A percentile compares a stretch with the other conserved stretches of the same genome.
Evolutionary conservation across 2,329 filamentous ascomycete species (phyloP).

Genomic region (Neopestalotiopsis sp.): DNA sequence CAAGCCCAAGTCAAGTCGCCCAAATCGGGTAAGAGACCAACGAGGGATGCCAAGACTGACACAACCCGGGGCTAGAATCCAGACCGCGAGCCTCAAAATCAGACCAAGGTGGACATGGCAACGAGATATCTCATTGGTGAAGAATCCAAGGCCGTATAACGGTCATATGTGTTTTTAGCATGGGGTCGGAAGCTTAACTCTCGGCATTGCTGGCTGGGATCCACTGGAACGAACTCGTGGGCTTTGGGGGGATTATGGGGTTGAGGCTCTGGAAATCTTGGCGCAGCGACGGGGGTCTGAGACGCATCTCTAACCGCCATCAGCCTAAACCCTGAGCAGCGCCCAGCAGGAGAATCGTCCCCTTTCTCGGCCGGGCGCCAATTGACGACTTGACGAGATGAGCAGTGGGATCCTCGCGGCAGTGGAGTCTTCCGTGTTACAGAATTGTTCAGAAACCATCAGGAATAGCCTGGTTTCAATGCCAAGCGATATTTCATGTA

Average conservation of each 20-base stretch:
- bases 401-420: slow-evolving; percentile 21
- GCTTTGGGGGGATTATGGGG: slow-evolving; percentile 10
- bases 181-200: slow-evolving; percentile 14
- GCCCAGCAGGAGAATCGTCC: not conserved
- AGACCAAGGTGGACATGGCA: slow-evolving; percentile 11
- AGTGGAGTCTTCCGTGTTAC: slow-evolving; percentile 30
- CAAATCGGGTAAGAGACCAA: slow-evolving; percentile 16
- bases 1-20: slow-evolving; percentile 9
- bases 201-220: not conserved
- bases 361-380: not conserved
- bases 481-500: slow-evolving; percentile 8
- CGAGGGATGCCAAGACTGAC: slow-evolving; percentile 16
- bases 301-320: slow-evolving; percentile 35
- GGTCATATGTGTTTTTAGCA: not conserved
- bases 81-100: slow-evolving; percentile 12
- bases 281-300: slow-evolving; percentile 33
- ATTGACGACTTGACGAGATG: slow-evolving; percentile 12
- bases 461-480: slow-evolving; percentile 13
- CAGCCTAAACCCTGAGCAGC: not conserved
- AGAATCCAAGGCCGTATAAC: not conserved
- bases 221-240: slow-evolving; percentile 3
- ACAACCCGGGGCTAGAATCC: slow-evolving; percentile 11
- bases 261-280: slow-evolving; percentile 24
- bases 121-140: not conserved
- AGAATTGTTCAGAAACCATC: slow-evolving; percentile 25